Conservation (phyloP, 1,284 basidiomycete species). For the Puccinia coronata region DNA sequence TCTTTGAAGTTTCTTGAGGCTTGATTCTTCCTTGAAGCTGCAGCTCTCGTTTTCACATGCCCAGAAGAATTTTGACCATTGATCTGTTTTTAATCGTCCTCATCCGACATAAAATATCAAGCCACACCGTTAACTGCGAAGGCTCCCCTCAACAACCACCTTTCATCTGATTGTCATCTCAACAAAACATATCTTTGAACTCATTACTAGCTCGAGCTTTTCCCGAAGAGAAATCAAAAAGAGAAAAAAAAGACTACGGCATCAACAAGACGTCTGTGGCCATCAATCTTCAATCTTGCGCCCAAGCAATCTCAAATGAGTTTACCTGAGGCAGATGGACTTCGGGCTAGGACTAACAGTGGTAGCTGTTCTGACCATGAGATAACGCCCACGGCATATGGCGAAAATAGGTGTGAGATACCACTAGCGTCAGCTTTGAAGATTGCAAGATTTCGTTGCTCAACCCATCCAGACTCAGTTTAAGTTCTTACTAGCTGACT, state of each 20-base stretch:
- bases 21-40: slow-evolving; percentile 1
- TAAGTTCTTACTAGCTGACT: neutral
- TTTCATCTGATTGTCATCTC: neutral
- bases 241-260: no score
- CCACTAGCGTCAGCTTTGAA: slow-evolving; percentile 20
- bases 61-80: neutral
- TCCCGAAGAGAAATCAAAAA: neutral
- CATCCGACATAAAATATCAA: neutral
- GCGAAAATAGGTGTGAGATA: slow-evolving; percentile 24
- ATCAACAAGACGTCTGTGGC: slow-evolving; percentile 18
- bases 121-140: neutral
- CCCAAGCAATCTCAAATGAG: slow-evolving; percentile 18
- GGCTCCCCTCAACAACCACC: no score
- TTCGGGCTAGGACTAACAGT: slow-evolving; percentile 1
- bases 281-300: slow-evolving; percentile 1
- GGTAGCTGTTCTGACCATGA: slow-evolving; percentile 16
- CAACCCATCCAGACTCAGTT: neutral
- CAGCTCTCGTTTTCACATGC: neutral
- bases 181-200: neutral
- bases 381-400: slow-evolving; percentile 8
- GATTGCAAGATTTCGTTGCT: slow-evolving; percentile 17
- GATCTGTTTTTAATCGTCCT: neutral
- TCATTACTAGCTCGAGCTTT: neutral
- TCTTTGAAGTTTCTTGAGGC: neutral
- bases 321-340: slow-evolving; percentile 13